Evolutionary conservation across 176 grass and related monocot genomes (phyloP), one percentile per base, ranked within the genome.

Genomic region (Eleusine coracana): DNA sequence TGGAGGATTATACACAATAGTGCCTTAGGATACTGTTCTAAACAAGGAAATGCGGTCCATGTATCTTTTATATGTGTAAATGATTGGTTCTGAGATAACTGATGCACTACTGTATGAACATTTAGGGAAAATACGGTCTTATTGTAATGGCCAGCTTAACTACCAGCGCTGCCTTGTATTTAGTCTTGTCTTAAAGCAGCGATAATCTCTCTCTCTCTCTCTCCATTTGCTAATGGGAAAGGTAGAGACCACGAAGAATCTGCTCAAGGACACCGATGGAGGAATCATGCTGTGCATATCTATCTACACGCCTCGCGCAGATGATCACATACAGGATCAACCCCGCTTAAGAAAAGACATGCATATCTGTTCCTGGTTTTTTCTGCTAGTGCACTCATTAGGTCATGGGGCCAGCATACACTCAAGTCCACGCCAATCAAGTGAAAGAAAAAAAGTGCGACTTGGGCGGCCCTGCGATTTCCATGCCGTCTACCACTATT

Each of bases 301-400:
- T 23, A n/a, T 8, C 41, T 40, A n/a, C 20, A 73, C 10, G 16
- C 7, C 52, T 34, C 1, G 28, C 2, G n/a, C 45, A 66, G 4
- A 52, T 52, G 61, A 58, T 63, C 85, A 83, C 73, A 83, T 88
- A 68, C 74, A 45, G 52, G 37, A 50, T n/a, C 66, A 78, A 55
- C 16, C 66, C 56, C 11, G 12, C 51, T 70, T 54, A 68, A 80
- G 69, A 84, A 84, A 80, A 5, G 68, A 60, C 74, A 49, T 1
- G 68, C 44, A 58, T 84, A 62, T 3, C 66, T 55, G 36, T 75
- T 40, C 52, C 17, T 49, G 17, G 37, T 66, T 84, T 56, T 56
- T 56, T 74, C 75, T 31, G 70, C 82, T 1, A 34, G 12, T 42
- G 87, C 87, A 89, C 82, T 89, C 87, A 84, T 88, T 88, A 50